phyloP scores from a whole-genome alignment of 2,329 filamentous ascomycete genomes.

The Diaporthe capsici region DNA sequence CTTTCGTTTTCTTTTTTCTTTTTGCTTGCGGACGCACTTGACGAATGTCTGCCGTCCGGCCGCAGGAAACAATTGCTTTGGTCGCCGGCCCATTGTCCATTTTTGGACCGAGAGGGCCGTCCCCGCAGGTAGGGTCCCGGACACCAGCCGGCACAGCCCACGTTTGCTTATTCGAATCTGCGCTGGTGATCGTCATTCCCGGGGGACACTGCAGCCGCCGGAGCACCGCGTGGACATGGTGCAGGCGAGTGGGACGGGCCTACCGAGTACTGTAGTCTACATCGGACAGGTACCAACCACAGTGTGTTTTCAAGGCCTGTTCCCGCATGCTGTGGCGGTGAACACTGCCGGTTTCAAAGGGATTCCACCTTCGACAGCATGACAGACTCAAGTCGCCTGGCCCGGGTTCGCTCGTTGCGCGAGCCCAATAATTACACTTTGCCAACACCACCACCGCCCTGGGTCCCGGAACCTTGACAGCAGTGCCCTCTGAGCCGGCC shows the following conservation, averaged over 20 bases:
- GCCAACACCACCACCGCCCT: constrained; percentile 21
- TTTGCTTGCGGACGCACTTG: background rate
- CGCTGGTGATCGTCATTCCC: constrained; percentile 36
- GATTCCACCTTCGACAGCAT: constrained; percentile 27
- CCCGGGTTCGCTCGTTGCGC: background rate
- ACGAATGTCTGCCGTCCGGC: constrained; percentile 27
- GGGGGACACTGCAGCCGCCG: constrained; percentile 36
- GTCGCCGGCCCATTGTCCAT: constrained; percentile 27
- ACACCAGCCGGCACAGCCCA: constrained; percentile 27
- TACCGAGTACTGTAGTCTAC: constrained; percentile 12
- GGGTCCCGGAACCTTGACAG: constrained; percentile 1
- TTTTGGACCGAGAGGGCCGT: constrained; percentile 21
- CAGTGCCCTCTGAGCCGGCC: constrained; percentile 8
- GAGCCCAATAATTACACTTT: background rate
- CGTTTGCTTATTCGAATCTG: constrained; percentile 31
- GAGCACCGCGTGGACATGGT: constrained; percentile 30
- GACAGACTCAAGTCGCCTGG: background rate
- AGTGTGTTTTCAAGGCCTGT: background rate
- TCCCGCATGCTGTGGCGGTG: constrained; percentile 22
- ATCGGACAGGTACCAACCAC: constrained; percentile 20
- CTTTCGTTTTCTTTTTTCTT: background rate
- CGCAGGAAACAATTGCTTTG: constrained; percentile 19
- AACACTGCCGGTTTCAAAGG: constrained; percentile 4
- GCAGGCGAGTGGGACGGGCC: constrained; percentile 23
- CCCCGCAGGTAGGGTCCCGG: constrained; percentile 27